Base-by-base conservation (phyloP, 2,329 filamentous ascomycete species). In the Epichloe scottii region DNA sequence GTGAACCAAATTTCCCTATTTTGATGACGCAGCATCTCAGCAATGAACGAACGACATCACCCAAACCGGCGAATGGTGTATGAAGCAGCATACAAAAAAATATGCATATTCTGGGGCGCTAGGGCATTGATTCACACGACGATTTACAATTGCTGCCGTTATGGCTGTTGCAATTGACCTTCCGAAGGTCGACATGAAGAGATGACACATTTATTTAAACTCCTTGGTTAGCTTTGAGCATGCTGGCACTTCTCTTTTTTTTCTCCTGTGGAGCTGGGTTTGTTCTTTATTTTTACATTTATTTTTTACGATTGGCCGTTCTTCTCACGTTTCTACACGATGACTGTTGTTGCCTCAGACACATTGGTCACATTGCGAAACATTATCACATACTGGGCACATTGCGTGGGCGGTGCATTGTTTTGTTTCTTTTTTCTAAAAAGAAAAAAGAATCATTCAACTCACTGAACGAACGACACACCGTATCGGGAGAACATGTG, bases 51-150 rank as follows among this genome's bases (percentile, higher is more conserved):
- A 62, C 56, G 56, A 60, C 58, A 61, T 57, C 57, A 62, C 60
- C 58, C 62, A 60, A 59, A 66, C 58, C 60, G 66, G 66, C 66
- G 66, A 66, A 68, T 63, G 66, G 66, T 64, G 66, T 63, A 67
- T 59, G 51, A 59, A 60, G 19, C 46, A 60, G 21, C 39, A 40
- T 45, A 41, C 17, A 40, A 64, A 59, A 60, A 64, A 63, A 62
- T 57, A 64, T 62, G 63, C 60, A 66, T 66, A 63, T 61, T 58
- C 56, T 60, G 63, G 63, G 66, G 66, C 63, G 66, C 63, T 65
- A 58, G 62, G 62, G 63, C 37, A 60, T 59, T 51, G 39, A 34
- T 62, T 55, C 57, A 62, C 57, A 62, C 63, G 60, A 64, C 59
- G 62, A 14, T 66, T 65, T 63, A 63, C 54, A 53, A 44, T 52